Evolutionary conservation across 371 early-diverging fungal species (phyloP), one percentile per base, ranked within the genome.

Genomic region (Syncephalastrum racemosum): DNA sequence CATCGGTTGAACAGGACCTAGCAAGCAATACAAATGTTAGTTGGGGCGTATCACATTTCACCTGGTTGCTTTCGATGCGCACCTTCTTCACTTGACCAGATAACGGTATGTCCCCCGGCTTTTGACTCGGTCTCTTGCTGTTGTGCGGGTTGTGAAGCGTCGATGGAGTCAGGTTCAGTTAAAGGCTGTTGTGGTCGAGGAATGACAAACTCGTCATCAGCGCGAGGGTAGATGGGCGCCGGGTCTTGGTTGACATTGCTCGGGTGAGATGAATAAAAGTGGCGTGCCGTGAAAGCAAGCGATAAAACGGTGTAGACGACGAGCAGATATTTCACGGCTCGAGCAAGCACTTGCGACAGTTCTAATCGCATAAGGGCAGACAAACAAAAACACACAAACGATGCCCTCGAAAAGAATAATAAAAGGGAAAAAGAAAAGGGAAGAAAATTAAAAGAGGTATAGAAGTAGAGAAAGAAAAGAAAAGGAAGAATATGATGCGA

Each of bases 1-100:
- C 56, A 62, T 58, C 12, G 19, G 16, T 36, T 62, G 56, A 39
- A 50, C 40, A 14, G 48, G 56, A 16, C 60, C 64, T 66, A 22
- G 14, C 22, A 57, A 42, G 23, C 15, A 16, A 46, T 16, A 51
- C 22, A 47, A 20, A 46, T 49, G 49, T 19, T 14, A 16, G 56
- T 24, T 41, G 31, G 22, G 15, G 3, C 19, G 4, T 22, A 39
- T 57, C n/a, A 19, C 14, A 16, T 52, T 52, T 22, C n/a, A n/a
- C n/a, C n/a, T n/a, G n/a, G n/a, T 22, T 40, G 16, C 7, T 18
- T 45, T 46, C 2, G 40, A n/a, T 45, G 10, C 50, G 24, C 41
- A 64, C 64, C 64, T 43, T 64, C 23, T 23, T 54, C 56, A 54
- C 50, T 36, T 4, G 59, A 25, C 59, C 59, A 64, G 40, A 43